Evolutionary conservation across 306 rosid species (phyloP).

Genomic region (Luffa aegyptiaca): DNA sequence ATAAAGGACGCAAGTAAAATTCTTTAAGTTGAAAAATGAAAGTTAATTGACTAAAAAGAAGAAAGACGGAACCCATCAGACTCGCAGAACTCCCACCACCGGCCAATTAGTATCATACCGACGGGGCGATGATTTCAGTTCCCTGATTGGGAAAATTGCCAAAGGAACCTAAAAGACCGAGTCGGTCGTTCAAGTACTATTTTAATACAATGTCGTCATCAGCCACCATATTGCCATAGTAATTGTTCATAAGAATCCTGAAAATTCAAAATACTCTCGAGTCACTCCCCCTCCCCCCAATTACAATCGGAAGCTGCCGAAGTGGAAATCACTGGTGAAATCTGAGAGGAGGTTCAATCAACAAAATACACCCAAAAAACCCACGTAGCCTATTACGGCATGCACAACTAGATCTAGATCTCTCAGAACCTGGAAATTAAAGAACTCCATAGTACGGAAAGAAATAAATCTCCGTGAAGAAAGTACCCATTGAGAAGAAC

Average conservation of each 20-base stretch:
- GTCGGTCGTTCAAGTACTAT: neutral
- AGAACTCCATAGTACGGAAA: neutral
- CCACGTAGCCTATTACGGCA: neutral
- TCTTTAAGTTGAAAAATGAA: neutral
- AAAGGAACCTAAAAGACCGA: neutral
- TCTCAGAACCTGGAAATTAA: conserved; percentile 5
- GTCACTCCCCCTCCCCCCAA: neutral
- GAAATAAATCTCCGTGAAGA: neutral
- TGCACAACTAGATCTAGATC: conserved; percentile 35
- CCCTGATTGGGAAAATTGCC: neutral
- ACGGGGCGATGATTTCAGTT: neutral
- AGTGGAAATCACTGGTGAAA: neutral
- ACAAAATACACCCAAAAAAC: neutral
- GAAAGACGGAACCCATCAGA: neutral
- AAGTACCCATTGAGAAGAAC: conserved; percentile 2
- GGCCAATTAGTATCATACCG: neutral
- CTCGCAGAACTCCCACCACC: neutral
- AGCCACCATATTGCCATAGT: neutral
- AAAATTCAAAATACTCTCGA: neutral
- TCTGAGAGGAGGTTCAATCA: neutral
- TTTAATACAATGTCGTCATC: neutral
- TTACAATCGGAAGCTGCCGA: neutral
- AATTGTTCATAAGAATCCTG: neutral
- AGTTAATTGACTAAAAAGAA: neutral
- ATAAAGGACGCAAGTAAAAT: neutral